Base-by-base conservation (phyloP, 805 yeast species). In the Candida tibetensis region DNA sequence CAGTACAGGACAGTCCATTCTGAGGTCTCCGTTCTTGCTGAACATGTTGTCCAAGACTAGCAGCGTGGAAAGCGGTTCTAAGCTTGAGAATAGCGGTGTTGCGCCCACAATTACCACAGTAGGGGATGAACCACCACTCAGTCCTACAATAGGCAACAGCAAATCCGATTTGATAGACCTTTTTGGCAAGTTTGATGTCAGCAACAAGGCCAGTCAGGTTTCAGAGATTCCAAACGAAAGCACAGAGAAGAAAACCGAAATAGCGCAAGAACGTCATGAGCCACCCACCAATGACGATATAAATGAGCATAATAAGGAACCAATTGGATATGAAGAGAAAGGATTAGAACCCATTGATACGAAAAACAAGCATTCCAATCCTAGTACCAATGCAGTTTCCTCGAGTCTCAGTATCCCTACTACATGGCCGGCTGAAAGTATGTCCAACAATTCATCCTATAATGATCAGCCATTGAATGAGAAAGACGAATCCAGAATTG, bases 121-220 rank as follows among this genome's bases (percentile, higher is more conserved):
- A 3, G 48, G 43, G 9, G 15, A 38, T 19, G 21, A 39, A 7
- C 21, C 40, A 2, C 14, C 15, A 4, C 28, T 14, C 2, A 35
- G 15, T 9, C 34, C 17, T 7, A 32, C 13, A 12, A 17, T 25
- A 13, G 13, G 26, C 15, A 8, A 35, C 17, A 41, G 35, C 13
- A 44, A 40, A n/a, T 18, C 41, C 17, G 46, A 37, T n/a, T 51
- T 64, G 39, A 58, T 62, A 32, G 68, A 57, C 12, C 46, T 64
- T 17, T 61, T 64, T 42, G 69, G 60, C 40, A 62, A 59, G 44
- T 64, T 62, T 44, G 69, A 63, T 37, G 43, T 63, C 7, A 42
- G 41, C 12, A 39, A 28, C 12, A 30, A 19, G 12, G 18, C 23
- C 28, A n/a, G 22, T 13, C 37, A 29, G 7, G 19, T 19, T 22